phyloP scores from a whole-genome alignment of 768 basidiomycete genomes.

The Termitomyces sp. region DNA sequence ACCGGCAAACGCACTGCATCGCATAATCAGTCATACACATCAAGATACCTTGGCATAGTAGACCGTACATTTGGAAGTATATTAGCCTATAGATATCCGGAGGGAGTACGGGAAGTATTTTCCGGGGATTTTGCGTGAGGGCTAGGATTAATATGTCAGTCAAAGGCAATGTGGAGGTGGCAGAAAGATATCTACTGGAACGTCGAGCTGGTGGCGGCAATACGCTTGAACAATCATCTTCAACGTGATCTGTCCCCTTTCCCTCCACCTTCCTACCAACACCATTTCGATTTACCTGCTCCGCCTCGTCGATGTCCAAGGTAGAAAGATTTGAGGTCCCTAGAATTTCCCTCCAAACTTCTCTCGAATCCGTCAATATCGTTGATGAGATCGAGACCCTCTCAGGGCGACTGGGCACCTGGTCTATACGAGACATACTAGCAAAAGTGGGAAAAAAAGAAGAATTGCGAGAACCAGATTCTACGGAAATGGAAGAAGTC shows the following conservation, averaged over 20 bases:
- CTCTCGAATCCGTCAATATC: not conserved
- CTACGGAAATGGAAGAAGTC: conserved; percentile 8
- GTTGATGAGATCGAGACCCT: conserved; percentile 5
- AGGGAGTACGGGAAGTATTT: conserved; percentile 27
- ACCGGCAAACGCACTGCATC: conserved; percentile 35
- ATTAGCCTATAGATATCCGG: conserved; percentile 48
- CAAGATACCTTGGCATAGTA: not conserved
- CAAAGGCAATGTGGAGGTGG: not conserved
- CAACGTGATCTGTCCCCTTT: not conserved
- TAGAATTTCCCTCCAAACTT: not conserved
- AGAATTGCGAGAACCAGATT: conserved; percentile 22
- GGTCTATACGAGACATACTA: conserved; percentile 14
- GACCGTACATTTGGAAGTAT: conserved; percentile 48
- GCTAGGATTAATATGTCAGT: not conserved
- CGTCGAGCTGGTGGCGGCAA: not conserved
- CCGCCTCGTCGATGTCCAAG: not conserved
- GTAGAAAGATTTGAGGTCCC: not conserved
- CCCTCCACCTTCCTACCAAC: not conserved
- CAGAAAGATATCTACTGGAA: not conserved
- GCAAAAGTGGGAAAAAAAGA: conserved; percentile 30
- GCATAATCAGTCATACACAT: not conserved
- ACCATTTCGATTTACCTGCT: not conserved
- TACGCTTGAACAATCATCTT: not conserved
- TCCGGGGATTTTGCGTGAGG: conserved; percentile 16
- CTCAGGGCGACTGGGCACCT: conserved; percentile 8